Conservation (phyloP, 371 early-diverging fungal genomes). For the Umbelopsis sp. region DNA sequence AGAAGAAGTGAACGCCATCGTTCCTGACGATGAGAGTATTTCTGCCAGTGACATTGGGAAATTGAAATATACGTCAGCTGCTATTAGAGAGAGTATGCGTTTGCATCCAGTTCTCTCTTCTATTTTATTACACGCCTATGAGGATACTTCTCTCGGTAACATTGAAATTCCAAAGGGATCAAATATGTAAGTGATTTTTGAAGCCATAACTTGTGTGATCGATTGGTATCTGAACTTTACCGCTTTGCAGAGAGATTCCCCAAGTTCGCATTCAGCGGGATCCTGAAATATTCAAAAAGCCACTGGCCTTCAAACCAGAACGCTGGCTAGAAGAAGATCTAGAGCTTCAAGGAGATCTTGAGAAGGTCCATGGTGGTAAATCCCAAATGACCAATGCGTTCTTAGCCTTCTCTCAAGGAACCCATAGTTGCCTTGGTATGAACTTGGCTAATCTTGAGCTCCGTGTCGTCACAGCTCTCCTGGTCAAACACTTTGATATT, state of each 20-base stretch:
- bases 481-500: slow-evolving; percentile 8
- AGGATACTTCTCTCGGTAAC: neutral
- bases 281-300: neutral
- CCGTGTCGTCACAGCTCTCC: slow-evolving; percentile 3
- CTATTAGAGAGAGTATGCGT: neutral
- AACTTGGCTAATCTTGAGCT: slow-evolving; percentile 21
- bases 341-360: neutral
- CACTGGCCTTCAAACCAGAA: neutral
- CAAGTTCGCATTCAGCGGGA: neutral
- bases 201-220: neutral
- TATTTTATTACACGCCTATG: neutral
- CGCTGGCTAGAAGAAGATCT: slow-evolving; percentile 1
- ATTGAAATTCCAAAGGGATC: neutral
- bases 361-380: neutral
- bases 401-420: slow-evolving; percentile 15
- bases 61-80: neutral
- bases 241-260: neutral
- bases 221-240: neutral
- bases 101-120: neutral
- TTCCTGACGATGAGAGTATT: neutral
- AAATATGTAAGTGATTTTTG: neutral
- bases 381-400: neutral
- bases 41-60: neutral
- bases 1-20: slow-evolving; percentile 3
- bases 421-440: slow-evolving; percentile 17